Base-by-base conservation (phyloP, 2,329 filamentous ascomycete species). In the Orbilia quercus region DNA sequence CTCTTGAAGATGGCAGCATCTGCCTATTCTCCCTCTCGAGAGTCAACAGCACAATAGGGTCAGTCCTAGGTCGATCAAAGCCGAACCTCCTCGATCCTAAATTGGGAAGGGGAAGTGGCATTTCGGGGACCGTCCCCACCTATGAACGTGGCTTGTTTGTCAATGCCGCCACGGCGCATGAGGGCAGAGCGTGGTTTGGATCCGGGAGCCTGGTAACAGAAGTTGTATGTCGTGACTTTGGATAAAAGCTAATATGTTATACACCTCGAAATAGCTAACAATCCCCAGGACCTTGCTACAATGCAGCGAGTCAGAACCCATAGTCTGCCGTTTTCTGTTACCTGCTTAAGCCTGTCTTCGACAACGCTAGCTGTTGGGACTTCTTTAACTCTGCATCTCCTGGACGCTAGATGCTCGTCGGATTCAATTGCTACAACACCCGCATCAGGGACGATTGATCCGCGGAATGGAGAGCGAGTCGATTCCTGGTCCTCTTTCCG, bases 291-390 rank as follows among this genome's bases (percentile, higher is more conserved):
- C 54, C 48, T 77, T 2, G 71, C 63, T 6, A 77, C 77, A 1
- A 75, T 77, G 34, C 75, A 75, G 44, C 76, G 65, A 45, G 64
- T 77, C 12, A 63, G 75, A 22, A 75, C 71, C 2, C 76, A 77
- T 36, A 70, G 73, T 7, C 97, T 91, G 77, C 90, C 92, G 0
- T 93, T 89, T 84, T 88, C 90, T 28, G 91, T 98, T 76, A 94
- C 91, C 40, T 89, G 92, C 0, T 82, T 98, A 16, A 97, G 93
- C 0, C 85, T 88, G 45, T 82, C 87, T 76, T 82, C 87, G 53
- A 84, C 85, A 0, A 84, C 89, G 0, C 81, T 98, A 38, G 95
- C 92, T 0, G 87, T 98, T 12, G 94, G 92, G 20, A 96, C 92
- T 0, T 90, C 90, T 55, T 84, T 89, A 70, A 91, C 91, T 0